Percentiles rank a stretch among this genome's conserved stretches.
Conservation (phyloP, 371 early-diverging fungal species). For the Dichotomocladium elegans region DNA sequence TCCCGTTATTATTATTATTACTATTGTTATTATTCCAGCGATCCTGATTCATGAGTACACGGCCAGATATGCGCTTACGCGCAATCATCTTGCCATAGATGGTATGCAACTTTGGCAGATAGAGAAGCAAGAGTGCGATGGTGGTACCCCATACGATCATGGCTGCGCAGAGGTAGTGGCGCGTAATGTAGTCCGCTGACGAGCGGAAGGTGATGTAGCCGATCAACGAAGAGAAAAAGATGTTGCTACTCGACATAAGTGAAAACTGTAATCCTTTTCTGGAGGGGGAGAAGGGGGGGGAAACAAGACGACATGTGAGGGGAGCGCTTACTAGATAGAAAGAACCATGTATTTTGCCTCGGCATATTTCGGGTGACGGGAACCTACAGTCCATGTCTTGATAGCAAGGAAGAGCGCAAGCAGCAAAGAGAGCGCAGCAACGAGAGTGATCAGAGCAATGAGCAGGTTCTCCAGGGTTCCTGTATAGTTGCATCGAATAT, state of each 20-base stretch:
- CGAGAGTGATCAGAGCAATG: slow-evolving; percentile 23
- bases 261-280: background rate
- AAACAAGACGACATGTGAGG: background rate
- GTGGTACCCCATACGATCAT: slow-evolving; percentile 57
- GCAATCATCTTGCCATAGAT: slow-evolving; percentile 12
- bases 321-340: slow-evolving; percentile 51
- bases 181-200: slow-evolving; percentile 49
- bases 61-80: slow-evolving; percentile 18
- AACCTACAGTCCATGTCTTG: slow-evolving; percentile 45
- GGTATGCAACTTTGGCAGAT: slow-evolving; percentile 49
- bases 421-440: slow-evolving; percentile 28
- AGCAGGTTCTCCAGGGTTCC: slow-evolving; percentile 28
- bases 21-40: background rate
- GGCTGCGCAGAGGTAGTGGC: slow-evolving; percentile 46
- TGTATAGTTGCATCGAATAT: slow-evolving; percentile 38
- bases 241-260: slow-evolving; percentile 32
- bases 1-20: no score
- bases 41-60: background rate
- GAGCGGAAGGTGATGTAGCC: slow-evolving; percentile 46
- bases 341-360: slow-evolving; percentile 54
- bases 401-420: slow-evolving; percentile 47
- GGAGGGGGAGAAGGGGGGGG: no score
- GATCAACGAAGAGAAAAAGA: slow-evolving; percentile 46
- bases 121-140: slow-evolving; percentile 46
- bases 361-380: slow-evolving; percentile 39